Conservation (phyloP, 129 eudicot genomes). For the Flaveria trinervia region DNA sequence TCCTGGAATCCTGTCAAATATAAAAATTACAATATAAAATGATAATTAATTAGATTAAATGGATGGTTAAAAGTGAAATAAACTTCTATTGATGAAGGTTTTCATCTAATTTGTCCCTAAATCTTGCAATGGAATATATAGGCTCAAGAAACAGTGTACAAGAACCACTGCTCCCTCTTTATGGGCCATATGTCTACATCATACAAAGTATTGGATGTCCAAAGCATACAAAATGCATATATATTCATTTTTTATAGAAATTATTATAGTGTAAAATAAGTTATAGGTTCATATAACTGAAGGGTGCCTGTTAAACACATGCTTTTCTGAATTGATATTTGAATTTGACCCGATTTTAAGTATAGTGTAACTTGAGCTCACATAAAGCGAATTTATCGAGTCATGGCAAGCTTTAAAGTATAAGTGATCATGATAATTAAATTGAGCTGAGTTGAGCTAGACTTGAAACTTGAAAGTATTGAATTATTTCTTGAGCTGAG, state of each 20-base stretch:
- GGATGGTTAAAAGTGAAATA: neutral
- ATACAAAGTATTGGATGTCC: neutral
- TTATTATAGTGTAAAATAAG: no score
- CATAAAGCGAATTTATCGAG: no score
- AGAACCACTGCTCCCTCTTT: constrained; percentile 11
- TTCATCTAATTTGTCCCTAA: constrained; percentile 15
- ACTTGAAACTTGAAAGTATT: no score
- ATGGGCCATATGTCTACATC: neutral
- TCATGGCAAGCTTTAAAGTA: neutral
- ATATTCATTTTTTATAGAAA: no score
- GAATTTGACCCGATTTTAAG: neutral
- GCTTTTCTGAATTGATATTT: no score
- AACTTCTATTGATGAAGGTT: constrained; percentile 11
- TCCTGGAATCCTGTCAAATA: neutral
- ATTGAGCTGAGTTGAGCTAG: no score
- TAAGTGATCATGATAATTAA: no score
- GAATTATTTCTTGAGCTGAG: neutral
- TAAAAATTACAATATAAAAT: no score
- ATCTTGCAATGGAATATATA: neutral
- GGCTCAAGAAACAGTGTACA: constrained; percentile 12
- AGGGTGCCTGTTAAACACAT: no score
- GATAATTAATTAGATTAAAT: neutral
- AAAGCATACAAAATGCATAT: neutral
- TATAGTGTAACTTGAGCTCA: neutral
- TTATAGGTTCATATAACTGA: no score